These are phyloP conservation scores for Gymnopus androsaceus DNA, from an alignment of 1,284 basidiomycete species.

Conservation along the genomic window DNA sequence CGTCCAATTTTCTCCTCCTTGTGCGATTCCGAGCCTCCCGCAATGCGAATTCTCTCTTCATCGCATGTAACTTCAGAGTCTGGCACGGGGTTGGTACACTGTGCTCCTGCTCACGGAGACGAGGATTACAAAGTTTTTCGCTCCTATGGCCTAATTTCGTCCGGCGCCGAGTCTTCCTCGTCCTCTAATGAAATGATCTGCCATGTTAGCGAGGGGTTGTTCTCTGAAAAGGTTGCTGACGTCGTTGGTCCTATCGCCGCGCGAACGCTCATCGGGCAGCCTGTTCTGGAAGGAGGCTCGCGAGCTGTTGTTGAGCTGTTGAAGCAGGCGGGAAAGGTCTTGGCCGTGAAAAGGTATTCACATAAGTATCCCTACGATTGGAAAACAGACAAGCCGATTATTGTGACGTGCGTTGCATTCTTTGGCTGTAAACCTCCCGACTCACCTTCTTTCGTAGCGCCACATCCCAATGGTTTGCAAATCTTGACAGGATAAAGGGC, in stretches of 20 bases:
- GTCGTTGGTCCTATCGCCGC: constrained; percentile 53
- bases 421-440: neutral
- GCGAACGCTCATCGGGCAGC: constrained; percentile 62
- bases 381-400: constrained; percentile 93
- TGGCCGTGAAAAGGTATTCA: constrained; percentile 72
- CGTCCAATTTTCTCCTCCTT: constrained; percentile 61
- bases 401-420: constrained; percentile 67
- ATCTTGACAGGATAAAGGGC: constrained; percentile 83
- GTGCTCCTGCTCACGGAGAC: constrained; percentile 91
- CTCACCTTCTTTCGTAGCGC: constrained; percentile 55
- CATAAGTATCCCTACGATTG: constrained; percentile 98
- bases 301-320: constrained; percentile 69
- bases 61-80: constrained; percentile 83
- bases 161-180: neutral
- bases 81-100: constrained; percentile 97
- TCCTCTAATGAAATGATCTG: constrained; percentile 49
- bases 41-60: constrained; percentile 50
- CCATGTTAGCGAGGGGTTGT: constrained; percentile 84
- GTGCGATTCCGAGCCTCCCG: constrained; percentile 13
- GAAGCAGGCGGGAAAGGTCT: constrained; percentile 55
- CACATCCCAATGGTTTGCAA: constrained; percentile 98
- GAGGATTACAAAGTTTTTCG: constrained; percentile 88
- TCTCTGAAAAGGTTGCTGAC: constrained; percentile 56
- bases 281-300: constrained; percentile 75
- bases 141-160: constrained; percentile 45